Conservation (phyloP, 2,329 filamentous ascomycete species). For the Colletotrichum graminicola region DNA sequence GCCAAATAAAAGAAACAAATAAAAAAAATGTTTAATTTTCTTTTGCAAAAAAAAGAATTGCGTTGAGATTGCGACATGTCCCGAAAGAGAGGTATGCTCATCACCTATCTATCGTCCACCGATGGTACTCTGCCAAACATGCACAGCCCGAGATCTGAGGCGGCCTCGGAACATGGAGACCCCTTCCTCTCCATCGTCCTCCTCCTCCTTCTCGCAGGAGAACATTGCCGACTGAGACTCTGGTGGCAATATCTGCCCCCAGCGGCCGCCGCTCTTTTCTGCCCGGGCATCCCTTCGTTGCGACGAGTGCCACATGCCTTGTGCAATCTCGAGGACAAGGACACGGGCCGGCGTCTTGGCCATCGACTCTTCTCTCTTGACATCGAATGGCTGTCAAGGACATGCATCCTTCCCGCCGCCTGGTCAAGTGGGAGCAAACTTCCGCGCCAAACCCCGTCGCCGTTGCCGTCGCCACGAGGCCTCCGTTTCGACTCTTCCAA, state of each 20-base stretch:
- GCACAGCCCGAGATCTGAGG: conserved; percentile 14
- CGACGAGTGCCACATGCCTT: background rate
- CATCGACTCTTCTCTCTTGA: background rate
- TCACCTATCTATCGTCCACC: conserved; percentile 9
- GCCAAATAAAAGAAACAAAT: background rate
- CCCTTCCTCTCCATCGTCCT: too few species aligned
- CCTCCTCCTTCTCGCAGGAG: background rate
- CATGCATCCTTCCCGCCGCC: background rate
- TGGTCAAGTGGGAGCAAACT: conserved; percentile 13
- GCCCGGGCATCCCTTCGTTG: background rate
- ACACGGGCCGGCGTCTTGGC: background rate
- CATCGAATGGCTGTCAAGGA: background rate
- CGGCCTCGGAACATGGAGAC: background rate
- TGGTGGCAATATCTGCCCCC: background rate
- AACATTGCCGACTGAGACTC: conserved; percentile 6
- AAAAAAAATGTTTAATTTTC: too few species aligned
- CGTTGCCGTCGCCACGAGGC: conserved; percentile 6
- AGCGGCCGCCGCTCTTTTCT: background rate
- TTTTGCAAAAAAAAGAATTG: background rate
- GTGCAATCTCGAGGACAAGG: background rate
- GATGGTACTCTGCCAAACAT: background rate
- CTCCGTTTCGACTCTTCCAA: conserved; percentile 1
- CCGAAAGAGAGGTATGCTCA: conserved; percentile 1
- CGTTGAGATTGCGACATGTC: conserved; percentile 22
- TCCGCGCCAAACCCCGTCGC: background rate